Base-by-base conservation (phyloP, 2,329 filamentous ascomycete genomes). In the Sporothrix euskadiensis region DNA sequence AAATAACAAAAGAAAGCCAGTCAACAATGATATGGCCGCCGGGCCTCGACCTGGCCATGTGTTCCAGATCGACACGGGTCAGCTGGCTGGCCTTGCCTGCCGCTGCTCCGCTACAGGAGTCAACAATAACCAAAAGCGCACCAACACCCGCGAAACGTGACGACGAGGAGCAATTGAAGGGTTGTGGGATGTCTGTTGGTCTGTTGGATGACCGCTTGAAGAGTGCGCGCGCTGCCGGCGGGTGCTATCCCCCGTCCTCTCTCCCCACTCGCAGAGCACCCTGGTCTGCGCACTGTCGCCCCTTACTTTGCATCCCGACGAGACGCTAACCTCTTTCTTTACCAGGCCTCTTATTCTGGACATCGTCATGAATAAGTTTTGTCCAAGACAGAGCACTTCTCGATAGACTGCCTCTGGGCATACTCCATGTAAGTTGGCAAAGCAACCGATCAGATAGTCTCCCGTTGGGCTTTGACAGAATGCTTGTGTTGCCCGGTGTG, bases 261-360 rank as follows among this genome's bases (percentile, higher is more conserved):
- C 35, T 65, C 32, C 19, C 59, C 59, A 65, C 59, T 44, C n/a
- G 6, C 59, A 65, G n/a, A 65, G 35, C 39, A 65, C 39, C 61
- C 61, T 59, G 30, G 56, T 35, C 56, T 35, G 56, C 56, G 14
- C 56, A 59, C 56, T 35, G 30, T 59, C 30, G 56, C 61, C 35
- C 59, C n/a, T 19, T 30, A 4, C 39, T 66, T 47, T 44, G 12
- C 22, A 30, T 47, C 61, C 41, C 39, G 22, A 30, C 10, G 61
- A 47, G n/a, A 16, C n/a, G 61, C 61, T 66, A 66, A 16, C 39
- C 61, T 65, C 61, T 47, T 65, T 44, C 44, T 16, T 10, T 22
- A 8, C 7, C n/a, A 16, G 5, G 39, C 4, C 2, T 47, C 61
- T 16, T 14, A 12, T 47, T 47, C n/a, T n/a, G n/a, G n/a, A 66